These are phyloP conservation scores for Thermothielavioides terrestris DNA, from an alignment of 495 filamentous ascomycete genomes.

Conservation along the genomic window DNA sequence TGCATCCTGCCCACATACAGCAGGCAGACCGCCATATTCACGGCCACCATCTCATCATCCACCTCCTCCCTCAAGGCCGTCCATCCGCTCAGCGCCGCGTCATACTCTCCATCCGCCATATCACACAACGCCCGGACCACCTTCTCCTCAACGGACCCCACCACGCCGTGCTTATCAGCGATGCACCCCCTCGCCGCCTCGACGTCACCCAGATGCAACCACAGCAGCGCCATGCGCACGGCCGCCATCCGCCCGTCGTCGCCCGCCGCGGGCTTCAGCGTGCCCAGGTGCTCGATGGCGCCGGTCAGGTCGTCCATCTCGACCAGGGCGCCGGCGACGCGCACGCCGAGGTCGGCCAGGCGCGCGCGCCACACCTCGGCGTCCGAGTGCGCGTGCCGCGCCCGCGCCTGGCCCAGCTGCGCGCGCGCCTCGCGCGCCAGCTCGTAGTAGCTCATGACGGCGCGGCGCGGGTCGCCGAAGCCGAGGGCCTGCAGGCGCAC, in stretches of 20 bases:
- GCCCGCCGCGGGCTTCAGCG: slow-evolving; percentile 23
- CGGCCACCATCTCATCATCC: slow-evolving; percentile 52
- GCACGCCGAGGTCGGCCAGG: slow-evolving; percentile 64
- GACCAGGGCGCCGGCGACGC: slow-evolving; percentile 70
- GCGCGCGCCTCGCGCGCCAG: slow-evolving; percentile 66
- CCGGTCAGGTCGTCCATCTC: slow-evolving; percentile 85
- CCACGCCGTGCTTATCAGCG: slow-evolving; percentile 10
- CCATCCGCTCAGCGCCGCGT: slow-evolving; percentile 55
- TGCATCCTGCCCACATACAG: slow-evolving; percentile 70
- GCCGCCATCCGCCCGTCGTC: slow-evolving; percentile 20
- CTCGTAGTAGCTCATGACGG: slow-evolving; percentile 84
- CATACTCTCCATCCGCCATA: slow-evolving; percentile 72
- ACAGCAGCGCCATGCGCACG: slow-evolving; percentile 53
- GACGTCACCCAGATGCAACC: slow-evolving; percentile 67
- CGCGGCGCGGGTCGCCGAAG: slow-evolving; percentile 71
- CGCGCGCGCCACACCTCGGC: slow-evolving; percentile 57
- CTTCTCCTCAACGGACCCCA: slow-evolving; percentile 17
- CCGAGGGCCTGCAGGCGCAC: slow-evolving; percentile 78
- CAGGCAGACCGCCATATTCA: slow-evolving; percentile 75
- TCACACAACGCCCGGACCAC: slow-evolving; percentile 57
- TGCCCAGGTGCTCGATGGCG: slow-evolving; percentile 58
- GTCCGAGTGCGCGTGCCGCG: slow-evolving; percentile 35
- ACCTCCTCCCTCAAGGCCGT: slow-evolving; percentile 38
- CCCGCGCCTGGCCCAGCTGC: slow-evolving; percentile 34
- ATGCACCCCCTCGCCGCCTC: slow-evolving; percentile 52